Evolutionary conservation across 2,329 filamentous ascomycete species (phyloP), one percentile per base, ranked within the genome.

Genomic region (Aspergillus pseudoviridinutans): DNA sequence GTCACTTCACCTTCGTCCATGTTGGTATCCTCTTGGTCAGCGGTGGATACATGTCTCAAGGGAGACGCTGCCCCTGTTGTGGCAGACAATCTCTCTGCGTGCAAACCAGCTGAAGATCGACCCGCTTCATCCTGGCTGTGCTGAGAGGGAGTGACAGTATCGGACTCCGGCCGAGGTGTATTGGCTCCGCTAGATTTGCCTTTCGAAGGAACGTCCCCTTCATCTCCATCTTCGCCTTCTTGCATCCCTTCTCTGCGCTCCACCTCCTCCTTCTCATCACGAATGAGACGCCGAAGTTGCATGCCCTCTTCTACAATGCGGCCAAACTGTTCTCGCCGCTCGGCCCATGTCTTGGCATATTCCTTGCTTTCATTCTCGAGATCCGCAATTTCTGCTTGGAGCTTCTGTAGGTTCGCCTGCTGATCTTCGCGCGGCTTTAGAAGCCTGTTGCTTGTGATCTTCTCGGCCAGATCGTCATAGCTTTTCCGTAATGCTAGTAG

Each of bases 251-350:
- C 91, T 55, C 91, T 84, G 46, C 91, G 82, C 75, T 96, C 92
- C 0, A 94, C 90, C 75, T 96, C 92, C 72, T 96, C 92, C 77
- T 96, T 96, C 80, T 97, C 93, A 68, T 96, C 92, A 59, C 92
- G 87, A 68, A 97, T 96, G 72, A 95, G 82, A 51, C 90, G 83
- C 57, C 92, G 81, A 72, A 97, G 82, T 62, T 90, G 82, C 84
- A 90, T 89, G n/a, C 91, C 91, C 78, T 97, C 93, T 58, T 92
- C 90, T 71, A 96, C 90, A 67, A 97, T 92, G 56, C 86, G 84
- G 57, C 88, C 90, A 74, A 97, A 96, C 75, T 96, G 91, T 65
- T 91, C 89, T 61, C 89, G 81, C 42, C 93, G 83, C 75, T 96
- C 92, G 46, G 84, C 80, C 92, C 92, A 97, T 0, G 91, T 94